These are phyloP conservation scores for Prosopis cineraria DNA, from an alignment of 306 rosid species.

Conservation along the genomic window DNA sequence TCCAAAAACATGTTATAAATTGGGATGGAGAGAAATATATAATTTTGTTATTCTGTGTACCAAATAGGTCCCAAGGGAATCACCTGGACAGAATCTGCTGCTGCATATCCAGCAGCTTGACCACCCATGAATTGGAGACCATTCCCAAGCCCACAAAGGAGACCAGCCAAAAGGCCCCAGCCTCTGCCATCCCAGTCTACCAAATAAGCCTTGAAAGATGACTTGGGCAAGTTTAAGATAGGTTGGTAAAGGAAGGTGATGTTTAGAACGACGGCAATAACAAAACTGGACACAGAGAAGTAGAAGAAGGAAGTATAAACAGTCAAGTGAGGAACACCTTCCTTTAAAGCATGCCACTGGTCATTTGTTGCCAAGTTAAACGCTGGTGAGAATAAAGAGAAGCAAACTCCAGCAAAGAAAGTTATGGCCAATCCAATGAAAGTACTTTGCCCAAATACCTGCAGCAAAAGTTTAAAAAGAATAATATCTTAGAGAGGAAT, in stretches of 20 bases:
- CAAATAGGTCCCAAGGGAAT: constrained; percentile 5
- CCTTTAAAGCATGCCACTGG: constrained; percentile 71
- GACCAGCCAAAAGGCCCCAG: constrained; percentile 90
- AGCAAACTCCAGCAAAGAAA: constrained; percentile 77
- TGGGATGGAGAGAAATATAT: too few species aligned
- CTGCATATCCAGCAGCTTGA: constrained; percentile 95
- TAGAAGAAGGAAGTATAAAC: constrained; percentile 88
- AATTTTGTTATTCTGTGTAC: not conserved
- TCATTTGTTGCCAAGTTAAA: constrained; percentile 92
- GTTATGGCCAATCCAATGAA: constrained; percentile 63
- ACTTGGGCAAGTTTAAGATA: constrained; percentile 65
- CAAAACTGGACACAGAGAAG: constrained; percentile 73
- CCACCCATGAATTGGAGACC: constrained; percentile 98
- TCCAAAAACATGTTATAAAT: too few species aligned
- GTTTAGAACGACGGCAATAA: constrained; percentile 65
- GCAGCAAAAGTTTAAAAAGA: not conserved
- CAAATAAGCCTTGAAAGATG: constrained; percentile 73
- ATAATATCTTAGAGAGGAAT: not conserved
- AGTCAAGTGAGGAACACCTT: constrained; percentile 76
- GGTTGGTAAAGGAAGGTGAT: constrained; percentile 77
- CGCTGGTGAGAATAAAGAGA: constrained; percentile 86
- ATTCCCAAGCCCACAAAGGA: constrained; percentile 86
- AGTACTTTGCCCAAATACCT: constrained; percentile 78
- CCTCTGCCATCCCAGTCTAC: constrained; percentile 81
- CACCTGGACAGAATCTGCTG: constrained; percentile 95